Evolutionary conservation across 352 stramenopile genomes (phyloP).

Genomic region (Phytophthora litchii): DNA sequence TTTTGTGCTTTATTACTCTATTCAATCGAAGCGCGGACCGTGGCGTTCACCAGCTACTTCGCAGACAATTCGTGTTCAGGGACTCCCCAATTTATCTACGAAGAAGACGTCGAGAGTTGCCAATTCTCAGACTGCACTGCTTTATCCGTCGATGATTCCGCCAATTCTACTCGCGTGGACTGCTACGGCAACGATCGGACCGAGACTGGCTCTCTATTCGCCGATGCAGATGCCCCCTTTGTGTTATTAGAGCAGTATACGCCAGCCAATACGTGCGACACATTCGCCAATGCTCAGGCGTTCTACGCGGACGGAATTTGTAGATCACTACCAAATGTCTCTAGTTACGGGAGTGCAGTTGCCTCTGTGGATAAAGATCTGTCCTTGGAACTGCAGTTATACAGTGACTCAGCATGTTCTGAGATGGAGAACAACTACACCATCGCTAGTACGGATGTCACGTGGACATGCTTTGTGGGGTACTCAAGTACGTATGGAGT

Average conservation of each 20-base stretch:
- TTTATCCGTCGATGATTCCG: not conserved
- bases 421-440: constrained; percentile 13
- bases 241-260: constrained; percentile 29
- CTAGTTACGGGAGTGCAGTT: constrained; percentile 16
- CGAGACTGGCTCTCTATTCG: constrained; percentile 17
- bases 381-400: constrained; percentile 23
- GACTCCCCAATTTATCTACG: constrained; percentile 26
- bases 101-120: constrained; percentile 23
- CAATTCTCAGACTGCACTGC: constrained; percentile 18
- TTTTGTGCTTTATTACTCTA: not conserved
- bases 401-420: constrained; percentile 14
- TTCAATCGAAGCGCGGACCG: constrained; percentile 6
- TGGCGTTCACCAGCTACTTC: constrained; percentile 30
- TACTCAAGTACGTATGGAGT: constrained; percentile 20
- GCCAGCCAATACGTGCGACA: constrained; percentile 18
- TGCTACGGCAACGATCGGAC: constrained; percentile 24
- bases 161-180: constrained; percentile 22
- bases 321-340: constrained; percentile 17
- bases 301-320: constrained; percentile 30
- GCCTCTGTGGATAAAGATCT: constrained; percentile 12
- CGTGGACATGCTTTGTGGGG: constrained; percentile 24
- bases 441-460: constrained; percentile 12
- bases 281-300: constrained; percentile 13
- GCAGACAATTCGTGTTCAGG: constrained; percentile 13
- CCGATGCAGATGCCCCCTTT: constrained; percentile 22